These are phyloP conservation scores for Neoarthrinium moseri DNA, from an alignment of 2,329 filamentous ascomycete genomes.

Conservation along the genomic window DNA sequence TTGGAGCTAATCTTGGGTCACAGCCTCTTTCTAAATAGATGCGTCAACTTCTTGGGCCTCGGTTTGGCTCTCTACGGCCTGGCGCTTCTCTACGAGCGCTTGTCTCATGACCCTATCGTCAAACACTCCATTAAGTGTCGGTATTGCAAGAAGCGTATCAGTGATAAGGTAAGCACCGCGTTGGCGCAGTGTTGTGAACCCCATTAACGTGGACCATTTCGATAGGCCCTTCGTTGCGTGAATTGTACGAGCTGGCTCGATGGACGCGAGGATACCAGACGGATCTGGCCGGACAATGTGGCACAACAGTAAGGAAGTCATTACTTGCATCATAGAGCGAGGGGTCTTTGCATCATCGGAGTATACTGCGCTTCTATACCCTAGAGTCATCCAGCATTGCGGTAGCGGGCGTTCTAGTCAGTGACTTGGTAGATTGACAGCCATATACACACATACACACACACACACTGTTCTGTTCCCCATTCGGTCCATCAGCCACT, in stretches of 20 bases:
- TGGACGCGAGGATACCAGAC: conserved; percentile 46
- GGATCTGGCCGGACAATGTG: background rate
- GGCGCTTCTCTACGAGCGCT: conserved; percentile 59
- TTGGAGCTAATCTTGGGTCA: background rate
- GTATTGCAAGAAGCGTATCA: conserved; percentile 51
- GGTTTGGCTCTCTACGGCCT: conserved; percentile 65
- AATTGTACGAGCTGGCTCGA: conserved; percentile 60
- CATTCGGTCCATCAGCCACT: background rate
- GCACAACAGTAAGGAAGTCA: conserved; percentile 2
- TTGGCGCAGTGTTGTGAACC: background rate
- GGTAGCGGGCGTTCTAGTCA: too few species aligned
- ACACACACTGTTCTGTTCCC: background rate
- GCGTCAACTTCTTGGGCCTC: conserved; percentile 65
- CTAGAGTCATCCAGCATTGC: too few species aligned
- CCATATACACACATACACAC: too few species aligned
- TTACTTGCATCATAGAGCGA: too few species aligned
- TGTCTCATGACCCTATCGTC: conserved; percentile 66
- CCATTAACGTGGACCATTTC: background rate
- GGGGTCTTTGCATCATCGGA: too few species aligned
- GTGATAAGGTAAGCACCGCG: conserved; percentile 19
- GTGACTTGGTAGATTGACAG: too few species aligned
- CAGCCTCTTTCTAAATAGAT: conserved; percentile 61
- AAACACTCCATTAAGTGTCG: conserved; percentile 68
- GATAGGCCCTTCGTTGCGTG: conserved; percentile 46
- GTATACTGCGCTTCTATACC: too few species aligned